Evolutionary conservation across 176 grass and related monocot genomes (phyloP), one percentile per base, ranked within the genome.

Genomic region (Avena insularis): DNA sequence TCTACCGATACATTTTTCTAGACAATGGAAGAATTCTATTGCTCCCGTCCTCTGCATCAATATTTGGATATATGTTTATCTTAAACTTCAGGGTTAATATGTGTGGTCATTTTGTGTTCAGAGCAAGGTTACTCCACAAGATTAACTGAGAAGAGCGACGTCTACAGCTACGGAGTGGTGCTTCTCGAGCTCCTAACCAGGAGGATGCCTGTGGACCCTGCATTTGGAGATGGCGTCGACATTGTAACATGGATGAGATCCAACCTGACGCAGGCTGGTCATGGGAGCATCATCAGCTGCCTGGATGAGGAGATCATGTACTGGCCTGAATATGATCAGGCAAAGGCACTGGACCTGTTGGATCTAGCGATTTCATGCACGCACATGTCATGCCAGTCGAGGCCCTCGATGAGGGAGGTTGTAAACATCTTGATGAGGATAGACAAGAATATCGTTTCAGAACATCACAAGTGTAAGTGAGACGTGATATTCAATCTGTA

Each of bases 121-220:
- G 91, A 95, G 69, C 79, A 87, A 72, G 91, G 89, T 13, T 95
- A 89, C 63, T 84, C 83, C 40, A 87, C 80, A 51, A 91, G 85
- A 21, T 61, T 91, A 59, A 91, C 78, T 9, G 91, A 93, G 77
- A 93, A 95, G 84, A 87, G 86, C 6, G 93, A 95, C 16, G 81
- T 95, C 63, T 95, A 95, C 62, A 91, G 93, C 86, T 95, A 85
- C 0, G 93, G 93, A 49, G 91, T 95, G 51, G 88, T 95, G 73
- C 60, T 95, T n/a, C 89, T 93, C 4, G 93, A 95, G 77, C 85
- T 95, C 46, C 70, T 95, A 8, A 89, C 84, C 63, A 91, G 93
- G 69, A 95, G 75, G 87, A 81, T 89, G 77, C 86, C 93, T 31
- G 76, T 93, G 21, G 93, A 95, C 87, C 55, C 86, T 54, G 81